Conservation (phyloP, 805 yeast genomes). For the Candida argentea region DNA sequence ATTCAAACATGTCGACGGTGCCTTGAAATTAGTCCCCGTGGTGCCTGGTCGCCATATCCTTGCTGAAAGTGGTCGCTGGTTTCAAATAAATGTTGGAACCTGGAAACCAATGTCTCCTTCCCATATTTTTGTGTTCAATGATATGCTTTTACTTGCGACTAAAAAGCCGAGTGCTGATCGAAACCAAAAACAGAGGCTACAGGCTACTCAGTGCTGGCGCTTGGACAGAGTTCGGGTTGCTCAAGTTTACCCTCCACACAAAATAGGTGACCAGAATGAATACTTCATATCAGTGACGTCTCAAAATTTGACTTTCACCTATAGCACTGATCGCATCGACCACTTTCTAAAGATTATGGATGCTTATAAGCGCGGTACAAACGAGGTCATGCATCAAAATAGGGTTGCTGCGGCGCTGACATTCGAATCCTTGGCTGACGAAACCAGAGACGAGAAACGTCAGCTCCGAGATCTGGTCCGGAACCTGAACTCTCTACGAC, state of each 20-base stretch:
- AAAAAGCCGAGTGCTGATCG: slow-evolving; percentile 30
- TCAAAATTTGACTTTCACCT: slow-evolving; percentile 42
- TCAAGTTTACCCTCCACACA: slow-evolving; percentile 18
- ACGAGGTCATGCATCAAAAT: slow-evolving; percentile 32
- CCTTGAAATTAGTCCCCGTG: slow-evolving; percentile 67
- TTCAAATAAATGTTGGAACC: slow-evolving; percentile 75
- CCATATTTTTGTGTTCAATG: slow-evolving; percentile 70
- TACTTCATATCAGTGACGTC: slow-evolving; percentile 38
- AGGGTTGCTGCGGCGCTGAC: slow-evolving; percentile 12
- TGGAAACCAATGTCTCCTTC: slow-evolving; percentile 70
- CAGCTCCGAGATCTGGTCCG: slow-evolving; percentile 35
- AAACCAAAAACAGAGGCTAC: slow-evolving; percentile 31
- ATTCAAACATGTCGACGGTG: slow-evolving; percentile 84
- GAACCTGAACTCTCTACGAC: slow-evolving; percentile 40
- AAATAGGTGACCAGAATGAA: slow-evolving; percentile 12
- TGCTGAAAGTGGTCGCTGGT: slow-evolving; percentile 77
- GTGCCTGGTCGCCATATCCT: slow-evolving; percentile 73
- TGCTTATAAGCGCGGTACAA: slow-evolving; percentile 51
- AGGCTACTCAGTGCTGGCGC: slow-evolving; percentile 76
- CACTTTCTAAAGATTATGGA: slow-evolving; percentile 45
- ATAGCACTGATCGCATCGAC: slow-evolving; percentile 50
- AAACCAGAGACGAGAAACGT: slow-evolving; percentile 24
- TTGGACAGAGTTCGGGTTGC: slow-evolving; percentile 46
- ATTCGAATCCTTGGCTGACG: slow-evolving; percentile 6
- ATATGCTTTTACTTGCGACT: slow-evolving; percentile 64